Evolutionary conservation across 1,139 yeast genomes (phyloP), one percentile per base, ranked within the genome.

Genomic region (Suhomyces atakaporum): DNA sequence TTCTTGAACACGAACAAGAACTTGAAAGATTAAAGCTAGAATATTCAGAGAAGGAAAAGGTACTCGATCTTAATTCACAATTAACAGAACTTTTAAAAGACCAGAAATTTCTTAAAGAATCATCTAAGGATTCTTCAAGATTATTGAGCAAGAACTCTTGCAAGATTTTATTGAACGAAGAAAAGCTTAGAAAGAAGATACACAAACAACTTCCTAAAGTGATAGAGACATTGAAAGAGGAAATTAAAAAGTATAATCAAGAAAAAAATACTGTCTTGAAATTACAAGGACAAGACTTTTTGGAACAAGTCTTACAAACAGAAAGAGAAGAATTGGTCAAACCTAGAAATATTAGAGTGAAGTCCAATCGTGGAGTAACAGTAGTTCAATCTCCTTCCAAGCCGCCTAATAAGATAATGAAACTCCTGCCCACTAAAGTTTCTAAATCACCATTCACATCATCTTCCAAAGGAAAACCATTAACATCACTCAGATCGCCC

Each of bases 111-210:
- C 68, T 92, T 26, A 80, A 73, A 30, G 83, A 79, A 45, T 79
- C 94, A 4, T 76, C 86, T 1, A 83, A 80, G 49, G 95, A 92
- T 54, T 81, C 96, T 0, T 81, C 94, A 0, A 71, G 97, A 43
- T 67, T 90, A 27, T 63, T 85, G 35, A 77, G 85, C 43, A 78
- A 86, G 50, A 82, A 88, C 45, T 84, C 92, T 3, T 90, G 94
- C 47, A 81, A 81, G 43, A 82, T 89, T 18, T 63, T 90, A 38
- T 70, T 86, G 42, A 76, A 84, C 43, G 97, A 92, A 57, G 96
- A 89, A 52, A 82, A 76, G 51, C 69, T 80, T 28, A 69, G 97
- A 36, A 83, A 84, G 49, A 74, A 75, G 38, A 69, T 90, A 5
- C 66, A 78, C 19, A 80, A 79, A 50, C 75, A 75, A 46, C 65